Evolutionary conservation across 768 basidiomycete genomes (phyloP).

Genomic region (Suillus bovinus): DNA sequence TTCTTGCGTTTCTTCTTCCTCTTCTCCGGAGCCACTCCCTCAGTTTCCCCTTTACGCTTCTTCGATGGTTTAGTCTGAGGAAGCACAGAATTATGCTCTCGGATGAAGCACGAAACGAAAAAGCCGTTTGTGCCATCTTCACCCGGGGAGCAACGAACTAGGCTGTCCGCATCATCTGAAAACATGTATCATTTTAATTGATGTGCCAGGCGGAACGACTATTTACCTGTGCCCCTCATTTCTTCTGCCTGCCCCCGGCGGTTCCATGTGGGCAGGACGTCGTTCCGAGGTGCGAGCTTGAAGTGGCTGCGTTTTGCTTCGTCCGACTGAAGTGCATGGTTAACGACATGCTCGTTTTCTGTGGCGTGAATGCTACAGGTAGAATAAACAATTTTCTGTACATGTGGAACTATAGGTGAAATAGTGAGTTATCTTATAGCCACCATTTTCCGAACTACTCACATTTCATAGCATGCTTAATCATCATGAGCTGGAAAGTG

Average conservation of each 20-base stretch:
- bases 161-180: slow-evolving; percentile 56
- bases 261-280: slow-evolving; percentile 81
- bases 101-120: slow-evolving; percentile 92
- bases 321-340: slow-evolving; percentile 65
- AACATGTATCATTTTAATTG: background rate
- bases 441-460: slow-evolving; percentile 23
- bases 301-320: slow-evolving; percentile 67
- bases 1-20: slow-evolving; percentile 16
- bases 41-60: slow-evolving; percentile 31
- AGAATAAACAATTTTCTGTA: slow-evolving; percentile 87
- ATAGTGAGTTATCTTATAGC: slow-evolving; percentile 13
- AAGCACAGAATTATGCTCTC: background rate
- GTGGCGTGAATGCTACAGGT: slow-evolving; percentile 93
- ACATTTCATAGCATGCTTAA: slow-evolving; percentile 97
- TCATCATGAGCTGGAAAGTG: slow-evolving; percentile 86
- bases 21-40: slow-evolving; percentile 16
- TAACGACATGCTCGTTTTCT: slow-evolving; percentile 93
- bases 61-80: slow-evolving; percentile 5
- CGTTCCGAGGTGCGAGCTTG: slow-evolving; percentile 59
- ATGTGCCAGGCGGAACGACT: background rate
- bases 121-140: slow-evolving; percentile 95
- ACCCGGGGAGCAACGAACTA: slow-evolving; percentile 74
- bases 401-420: slow-evolving; percentile 62
- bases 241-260: slow-evolving; percentile 75
- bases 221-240: slow-evolving; percentile 54